Evolutionary conservation across 2,329 filamentous ascomycete genomes (phyloP).

Genomic region (Cyclaneusma minus): DNA sequence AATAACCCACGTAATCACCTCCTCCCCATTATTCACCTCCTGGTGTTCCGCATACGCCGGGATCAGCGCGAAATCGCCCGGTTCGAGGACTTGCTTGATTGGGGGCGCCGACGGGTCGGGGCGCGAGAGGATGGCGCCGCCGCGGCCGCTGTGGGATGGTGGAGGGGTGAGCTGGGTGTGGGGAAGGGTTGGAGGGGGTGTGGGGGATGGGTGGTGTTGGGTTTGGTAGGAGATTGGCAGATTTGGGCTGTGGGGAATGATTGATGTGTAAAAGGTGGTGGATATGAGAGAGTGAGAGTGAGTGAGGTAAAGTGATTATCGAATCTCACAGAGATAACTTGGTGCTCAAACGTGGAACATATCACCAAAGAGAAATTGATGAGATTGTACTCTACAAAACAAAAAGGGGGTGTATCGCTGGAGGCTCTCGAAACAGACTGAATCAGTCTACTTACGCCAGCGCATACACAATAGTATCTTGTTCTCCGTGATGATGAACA

Average conservation of each 20-base stretch:
- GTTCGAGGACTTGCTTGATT: constrained; percentile 38
- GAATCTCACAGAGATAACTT: no score
- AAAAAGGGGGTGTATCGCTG: no score
- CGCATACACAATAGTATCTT: no score
- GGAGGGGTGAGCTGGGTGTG: constrained; percentile 27
- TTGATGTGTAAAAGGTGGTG: no score
- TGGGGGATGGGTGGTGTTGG: constrained; percentile 5
- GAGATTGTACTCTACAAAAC: no score
- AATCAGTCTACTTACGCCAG: no score
- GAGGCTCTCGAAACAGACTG: no score
- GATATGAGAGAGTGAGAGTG: not conserved
- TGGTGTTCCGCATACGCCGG: constrained; percentile 59
- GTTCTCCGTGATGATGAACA: constrained; percentile 54
- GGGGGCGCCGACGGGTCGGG: constrained; percentile 34
- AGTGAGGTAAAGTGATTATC: no score
- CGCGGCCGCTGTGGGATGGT: constrained; percentile 37
- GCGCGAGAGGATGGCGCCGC: constrained; percentile 42
- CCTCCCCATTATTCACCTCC: constrained; percentile 47
- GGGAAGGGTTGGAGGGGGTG: constrained; percentile 15
- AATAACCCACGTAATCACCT: constrained; percentile 50
- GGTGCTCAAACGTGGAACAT: no score
- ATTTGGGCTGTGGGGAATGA: not conserved
- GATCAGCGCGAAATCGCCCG: constrained; percentile 56
- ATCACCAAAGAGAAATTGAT: no score
- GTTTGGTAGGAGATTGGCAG: not conserved